These are phyloP conservation scores for Aspergillus baeticus DNA, from an alignment of 495 filamentous ascomycete species.

Conservation along the genomic window DNA sequence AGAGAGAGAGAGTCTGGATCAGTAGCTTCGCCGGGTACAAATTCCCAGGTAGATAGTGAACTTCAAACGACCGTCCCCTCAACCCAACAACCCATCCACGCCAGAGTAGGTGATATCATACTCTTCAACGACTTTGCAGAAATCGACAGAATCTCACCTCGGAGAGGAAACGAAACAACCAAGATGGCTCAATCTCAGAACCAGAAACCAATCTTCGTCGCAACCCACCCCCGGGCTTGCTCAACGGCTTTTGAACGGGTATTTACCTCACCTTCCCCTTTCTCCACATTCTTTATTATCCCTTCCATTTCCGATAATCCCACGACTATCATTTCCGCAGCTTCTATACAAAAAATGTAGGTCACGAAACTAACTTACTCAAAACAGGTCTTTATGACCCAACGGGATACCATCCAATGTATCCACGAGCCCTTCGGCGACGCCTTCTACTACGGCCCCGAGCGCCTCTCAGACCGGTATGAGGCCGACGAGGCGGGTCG, in stretches of 20 bases:
- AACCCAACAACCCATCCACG: not conserved
- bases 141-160: not conserved
- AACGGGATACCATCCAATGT: slow-evolving; percentile 71
- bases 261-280: slow-evolving; percentile 26
- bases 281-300: not conserved
- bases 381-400: slow-evolving; percentile 92
- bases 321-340: not conserved
- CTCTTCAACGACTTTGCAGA: not conserved
- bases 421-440: slow-evolving; percentile 96
- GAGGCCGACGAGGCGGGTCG: slow-evolving; percentile 69
- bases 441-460: slow-evolving; percentile 92
- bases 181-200: slow-evolving; percentile 54
- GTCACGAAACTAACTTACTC: not conserved
- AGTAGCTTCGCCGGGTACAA: slow-evolving; percentile 22
- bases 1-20: not conserved
- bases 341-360: slow-evolving; percentile 1
- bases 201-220: slow-evolving; percentile 82
- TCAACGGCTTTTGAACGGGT: slow-evolving; percentile 96
- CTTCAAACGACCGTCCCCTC: not conserved
- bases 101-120: too few relatives aligned
- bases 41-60: slow-evolving; percentile 23
- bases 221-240: slow-evolving; percentile 89
- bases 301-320: not conserved
- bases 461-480: slow-evolving; percentile 75
- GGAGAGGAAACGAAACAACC: not conserved